A percentile compares a stretch with the other conserved stretches of the same genome.
phyloP scores from a whole-genome alignment of 148 eudicot species.

The Chenopodium quinoa region DNA sequence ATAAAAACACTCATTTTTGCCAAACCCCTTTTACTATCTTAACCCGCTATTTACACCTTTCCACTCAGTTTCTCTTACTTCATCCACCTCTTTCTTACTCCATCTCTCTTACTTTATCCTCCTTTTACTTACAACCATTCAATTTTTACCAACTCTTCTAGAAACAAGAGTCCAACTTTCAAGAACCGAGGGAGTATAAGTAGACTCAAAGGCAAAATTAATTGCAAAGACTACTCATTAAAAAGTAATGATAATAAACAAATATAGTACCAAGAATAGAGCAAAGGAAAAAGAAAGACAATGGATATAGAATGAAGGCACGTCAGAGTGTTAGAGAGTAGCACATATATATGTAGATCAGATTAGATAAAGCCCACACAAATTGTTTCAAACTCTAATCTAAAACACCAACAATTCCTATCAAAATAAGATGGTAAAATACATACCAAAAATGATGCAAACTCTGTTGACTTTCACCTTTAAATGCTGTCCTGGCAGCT shows the following conservation, averaged over 20 bases:
- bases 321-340: neutral
- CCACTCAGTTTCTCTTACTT: no score
- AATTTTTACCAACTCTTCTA: no score
- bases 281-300: neutral
- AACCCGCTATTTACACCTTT: no score
- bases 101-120: no score
- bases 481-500: slow-evolving; percentile 92
- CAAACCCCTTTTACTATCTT: no score
- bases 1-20: no score
- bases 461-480: slow-evolving; percentile 91
- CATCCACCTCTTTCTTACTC: no score
- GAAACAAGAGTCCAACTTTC: no score
- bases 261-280: neutral
- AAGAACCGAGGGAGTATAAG: no score
- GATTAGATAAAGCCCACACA: neutral
- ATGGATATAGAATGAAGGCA: neutral
- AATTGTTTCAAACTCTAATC: neutral
- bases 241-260: neutral
- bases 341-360: neutral
- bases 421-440: neutral
- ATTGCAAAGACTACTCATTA: neutral
- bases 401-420: neutral
- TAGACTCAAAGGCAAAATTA: no score
- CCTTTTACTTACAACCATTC: no score
- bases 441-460: slow-evolving; percentile 95